Evolutionary conservation across 345 rosid genomes (phyloP).

Genomic region (Boechera stricta): DNA sequence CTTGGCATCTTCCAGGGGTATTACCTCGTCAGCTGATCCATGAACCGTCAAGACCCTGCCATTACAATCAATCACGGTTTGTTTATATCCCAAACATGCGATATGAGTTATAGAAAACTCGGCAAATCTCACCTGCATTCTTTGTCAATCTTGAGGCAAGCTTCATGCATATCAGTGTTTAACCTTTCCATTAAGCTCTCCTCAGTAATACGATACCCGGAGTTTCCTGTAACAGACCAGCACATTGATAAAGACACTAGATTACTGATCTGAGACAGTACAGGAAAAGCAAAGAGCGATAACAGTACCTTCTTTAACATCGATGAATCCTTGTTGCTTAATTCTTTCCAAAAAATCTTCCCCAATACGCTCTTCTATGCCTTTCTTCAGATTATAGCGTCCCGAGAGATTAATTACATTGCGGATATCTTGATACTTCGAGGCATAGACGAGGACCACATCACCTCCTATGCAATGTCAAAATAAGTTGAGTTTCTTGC

Average conservation of each 20-base stretch:
- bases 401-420: slow-evolving; percentile 65
- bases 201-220: slow-evolving; percentile 53
- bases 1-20: slow-evolving; percentile 64
- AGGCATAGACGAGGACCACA: slow-evolving; percentile 80
- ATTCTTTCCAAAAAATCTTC: slow-evolving; percentile 56
- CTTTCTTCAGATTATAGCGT: slow-evolving; percentile 63
- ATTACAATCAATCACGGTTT: not conserved
- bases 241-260: not conserved
- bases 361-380: slow-evolving; percentile 61
- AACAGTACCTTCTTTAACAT: slow-evolving; percentile 45
- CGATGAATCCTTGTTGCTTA: slow-evolving; percentile 57
- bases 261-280: not conserved
- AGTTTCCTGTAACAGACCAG: slow-evolving; percentile 32
- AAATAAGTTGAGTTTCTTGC: not conserved
- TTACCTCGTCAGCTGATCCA: slow-evolving; percentile 61
- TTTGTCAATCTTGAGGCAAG: slow-evolving; percentile 58
- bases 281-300: not conserved
- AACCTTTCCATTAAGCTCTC: slow-evolving; percentile 75
- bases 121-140: slow-evolving; percentile 23
- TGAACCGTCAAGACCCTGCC: slow-evolving; percentile 71
- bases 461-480: slow-evolving; percentile 55
- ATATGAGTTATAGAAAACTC: not conserved
- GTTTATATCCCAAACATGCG: not conserved
- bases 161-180: slow-evolving; percentile 59
- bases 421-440: slow-evolving; percentile 56